phyloP scores from a whole-genome alignment of 768 basidiomycete species.

The Thelephora ganbajun region DNA sequence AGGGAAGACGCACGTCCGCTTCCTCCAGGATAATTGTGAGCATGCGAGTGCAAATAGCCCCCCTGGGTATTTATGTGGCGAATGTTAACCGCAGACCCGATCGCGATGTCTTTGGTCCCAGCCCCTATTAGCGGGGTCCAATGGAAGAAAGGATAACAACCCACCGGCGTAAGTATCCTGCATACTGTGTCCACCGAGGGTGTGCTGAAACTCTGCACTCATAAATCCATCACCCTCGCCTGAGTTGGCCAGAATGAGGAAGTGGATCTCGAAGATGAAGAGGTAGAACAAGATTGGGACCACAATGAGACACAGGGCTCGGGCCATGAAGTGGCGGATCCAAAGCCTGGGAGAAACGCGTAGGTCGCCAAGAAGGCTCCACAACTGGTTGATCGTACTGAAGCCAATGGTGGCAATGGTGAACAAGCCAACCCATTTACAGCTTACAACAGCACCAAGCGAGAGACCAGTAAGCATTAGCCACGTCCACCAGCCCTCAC shows the following conservation, averaged over 20 bases:
- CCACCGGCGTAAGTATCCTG: slow-evolving; percentile 81
- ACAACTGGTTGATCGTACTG: slow-evolving; percentile 75
- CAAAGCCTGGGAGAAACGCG: slow-evolving; percentile 64
- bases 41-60: slow-evolving; percentile 95
- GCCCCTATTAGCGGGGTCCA: not conserved
- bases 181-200: slow-evolving; percentile 81
- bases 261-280: slow-evolving; percentile 94
- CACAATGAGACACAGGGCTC: slow-evolving; percentile 80
- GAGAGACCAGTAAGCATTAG: slow-evolving; percentile 76
- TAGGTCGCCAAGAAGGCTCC: slow-evolving; percentile 80
- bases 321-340: slow-evolving; percentile 74
- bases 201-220: slow-evolving; percentile 98
- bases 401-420: slow-evolving; percentile 90
- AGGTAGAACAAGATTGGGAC: slow-evolving; percentile 87
- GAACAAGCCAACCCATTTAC: slow-evolving; percentile 98
- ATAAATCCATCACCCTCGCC: slow-evolving; percentile 99
- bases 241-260: slow-evolving; percentile 72
- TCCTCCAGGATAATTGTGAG: slow-evolving; percentile 80
- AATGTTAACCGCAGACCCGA: slow-evolving; percentile 73
- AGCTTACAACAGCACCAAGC: slow-evolving; percentile 84
- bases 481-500: slow-evolving; percentile 86
- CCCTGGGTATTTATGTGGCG: slow-evolving; percentile 96
- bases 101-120: slow-evolving; percentile 48
- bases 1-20: slow-evolving; percentile 59
- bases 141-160: slow-evolving; percentile 10